Base-by-base conservation (phyloP, 805 yeast species). In the Starmerella khaoyaiensis region DNA sequence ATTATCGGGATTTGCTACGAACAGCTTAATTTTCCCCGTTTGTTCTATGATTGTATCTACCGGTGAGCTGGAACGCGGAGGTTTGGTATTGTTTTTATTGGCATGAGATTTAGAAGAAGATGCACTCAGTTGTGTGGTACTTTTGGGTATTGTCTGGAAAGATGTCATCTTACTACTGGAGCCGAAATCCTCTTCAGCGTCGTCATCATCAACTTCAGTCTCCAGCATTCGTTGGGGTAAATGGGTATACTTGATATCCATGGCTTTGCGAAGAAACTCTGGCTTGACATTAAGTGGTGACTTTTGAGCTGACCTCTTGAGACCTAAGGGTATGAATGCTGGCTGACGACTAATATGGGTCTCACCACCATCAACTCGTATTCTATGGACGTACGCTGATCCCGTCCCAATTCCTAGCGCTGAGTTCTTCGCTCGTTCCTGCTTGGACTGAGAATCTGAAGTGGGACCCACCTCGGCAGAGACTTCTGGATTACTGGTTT, bases 131-230 rank as follows among this genome's bases (percentile, higher is more conserved):
- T n/a, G 11, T 11, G 11, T 23, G 14, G 14, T 31, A 8, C 16
- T 14, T 17, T 15, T 18, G 5, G 27, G 16, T n/a, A 17, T 26
- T 11, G n/a, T 16, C 14, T 9, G 18, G 14, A 19, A 10, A 4
- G 36, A 16, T 9, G 24, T 8, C 17, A 20, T 19, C 5, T 14
- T 12, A 21, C 28, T 10, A 5, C 14, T 26, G 21, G 35, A 14
- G 19, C 15, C 33, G 16, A 12, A 34, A 12, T n/a, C 24, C 16
- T 28, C 37, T 24, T 36, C 29, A n/a, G 29, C 39, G 28, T 73
- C 81, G 23, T 64, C 71, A 37, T 77, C 82, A 44, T 76, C 86
- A 25, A 79, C 75, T 54, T 79, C 90, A 18, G 78, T 70, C 2
- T 86, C 87, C 42, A 79, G 61, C 57, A 79, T 63, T 31, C 82